A percentile compares a stretch with the other conserved stretches of the same genome.
These are phyloP conservation scores for Carallia pectinifolia DNA, from an alignment of 345 rosid species.

Conservation along the genomic window DNA sequence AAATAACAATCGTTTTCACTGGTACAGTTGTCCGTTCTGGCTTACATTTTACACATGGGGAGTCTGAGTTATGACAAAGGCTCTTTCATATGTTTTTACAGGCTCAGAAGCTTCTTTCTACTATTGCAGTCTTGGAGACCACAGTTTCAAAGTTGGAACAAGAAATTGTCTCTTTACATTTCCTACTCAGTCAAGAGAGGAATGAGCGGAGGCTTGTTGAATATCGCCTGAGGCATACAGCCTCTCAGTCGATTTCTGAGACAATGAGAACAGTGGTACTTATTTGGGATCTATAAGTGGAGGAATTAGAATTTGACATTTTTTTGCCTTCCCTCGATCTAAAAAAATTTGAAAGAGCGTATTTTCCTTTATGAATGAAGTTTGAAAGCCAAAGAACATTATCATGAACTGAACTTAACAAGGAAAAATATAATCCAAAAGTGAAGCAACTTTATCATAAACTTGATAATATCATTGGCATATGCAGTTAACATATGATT, in stretches of 20 bases:
- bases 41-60: neutral
- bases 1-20: neutral
- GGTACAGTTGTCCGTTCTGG: neutral
- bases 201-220: slow-evolving; percentile 83
- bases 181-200: slow-evolving; percentile 91
- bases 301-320: neutral
- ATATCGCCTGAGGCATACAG: slow-evolving; percentile 58
- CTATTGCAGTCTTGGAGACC: slow-evolving; percentile 62
- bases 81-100: slow-evolving; percentile 28
- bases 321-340: neutral
- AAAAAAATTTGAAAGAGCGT: neutral
- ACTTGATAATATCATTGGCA: no score
- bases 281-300: neutral
- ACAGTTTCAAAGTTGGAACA: slow-evolving; percentile 70
- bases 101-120: slow-evolving; percentile 73
- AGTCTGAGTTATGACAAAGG: slow-evolving; percentile 16
- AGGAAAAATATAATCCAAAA: no score
- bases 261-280: slow-evolving; percentile 27
- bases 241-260: slow-evolving; percentile 44
- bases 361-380: no score
- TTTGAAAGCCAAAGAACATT: no score
- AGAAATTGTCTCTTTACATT: slow-evolving; percentile 77
- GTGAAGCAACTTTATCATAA: no score
- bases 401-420: no score
- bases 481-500: slow-evolving; percentile 16